Percentiles rank a stretch among this genome's conserved stretches.
phyloP scores from a whole-genome alignment of 768 basidiomycete genomes.

The Leccinum aurantiacum region DNA sequence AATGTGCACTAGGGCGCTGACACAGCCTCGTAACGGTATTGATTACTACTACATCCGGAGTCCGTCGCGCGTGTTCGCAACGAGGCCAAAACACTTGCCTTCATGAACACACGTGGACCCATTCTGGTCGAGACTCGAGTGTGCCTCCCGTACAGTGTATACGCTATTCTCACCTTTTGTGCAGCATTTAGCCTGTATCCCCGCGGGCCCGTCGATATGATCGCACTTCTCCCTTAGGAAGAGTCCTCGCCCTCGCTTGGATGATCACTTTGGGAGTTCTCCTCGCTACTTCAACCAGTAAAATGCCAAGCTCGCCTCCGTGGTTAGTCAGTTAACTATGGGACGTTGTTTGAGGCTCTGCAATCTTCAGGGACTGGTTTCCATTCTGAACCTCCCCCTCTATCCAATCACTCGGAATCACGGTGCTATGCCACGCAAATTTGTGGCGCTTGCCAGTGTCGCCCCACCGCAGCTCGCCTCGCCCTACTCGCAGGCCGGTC shows the following conservation, averaged over 20 bases:
- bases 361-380: slow-evolving; percentile 12
- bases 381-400: slow-evolving; percentile 16
- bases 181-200: neutral
- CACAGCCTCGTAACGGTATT: slow-evolving; percentile 1
- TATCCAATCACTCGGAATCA: slow-evolving; percentile 5
- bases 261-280: neutral
- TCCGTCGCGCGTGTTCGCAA: slow-evolving; percentile 17
- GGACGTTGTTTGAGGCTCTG: neutral
- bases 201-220: slow-evolving; percentile 1
- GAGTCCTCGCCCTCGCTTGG: neutral
- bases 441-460: slow-evolving; percentile 6
- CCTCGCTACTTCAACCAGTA: neutral
- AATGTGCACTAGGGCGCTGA: slow-evolving; percentile 2
- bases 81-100: slow-evolving; percentile 9
- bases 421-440: slow-evolving; percentile 13
- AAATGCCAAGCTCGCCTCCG: slow-evolving; percentile 5
- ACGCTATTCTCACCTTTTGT: neutral
- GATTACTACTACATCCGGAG: neutral
- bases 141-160: neutral
- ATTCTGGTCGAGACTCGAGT: neutral
- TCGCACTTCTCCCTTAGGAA: neutral
- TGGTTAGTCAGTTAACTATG: neutral
- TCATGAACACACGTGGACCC: neutral
- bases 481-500: slow-evolving; percentile 6
- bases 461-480: slow-evolving; percentile 21